Conservation (phyloP, 352 stramenopile species). For the Globisporangium parvum region DNA sequence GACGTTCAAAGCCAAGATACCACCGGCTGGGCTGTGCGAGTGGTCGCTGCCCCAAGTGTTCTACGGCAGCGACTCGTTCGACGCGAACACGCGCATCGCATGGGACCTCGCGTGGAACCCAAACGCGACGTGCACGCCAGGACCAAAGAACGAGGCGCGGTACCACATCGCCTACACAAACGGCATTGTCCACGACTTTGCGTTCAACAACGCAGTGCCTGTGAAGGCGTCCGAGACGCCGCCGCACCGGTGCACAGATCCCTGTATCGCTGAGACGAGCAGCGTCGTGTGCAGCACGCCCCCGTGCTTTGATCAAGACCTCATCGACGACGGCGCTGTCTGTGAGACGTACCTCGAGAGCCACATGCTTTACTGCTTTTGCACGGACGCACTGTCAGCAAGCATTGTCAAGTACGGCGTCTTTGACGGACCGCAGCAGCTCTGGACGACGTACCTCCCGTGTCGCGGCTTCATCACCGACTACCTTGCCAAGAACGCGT, state of each 20-base stretch:
- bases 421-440: conserved; percentile 36
- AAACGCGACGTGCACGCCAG: conserved; percentile 37
- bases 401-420: conserved; percentile 44
- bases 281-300: conserved; percentile 51
- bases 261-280: conserved; percentile 53
- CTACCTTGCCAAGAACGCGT: conserved; percentile 57
- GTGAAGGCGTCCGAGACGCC: neutral
- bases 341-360: conserved; percentile 62
- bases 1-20: conserved; percentile 65
- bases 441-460: conserved; percentile 50
- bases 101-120: conserved; percentile 56
- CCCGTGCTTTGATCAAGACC: conserved; percentile 51
- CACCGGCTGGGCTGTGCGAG: conserved; percentile 50
- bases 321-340: conserved; percentile 20
- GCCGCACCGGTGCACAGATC: conserved; percentile 36
- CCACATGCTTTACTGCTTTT: conserved; percentile 71
- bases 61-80: conserved; percentile 35
- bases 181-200: conserved; percentile 15
- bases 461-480: conserved; percentile 64
- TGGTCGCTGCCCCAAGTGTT: conserved; percentile 47
- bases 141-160: conserved; percentile 17
- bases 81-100: conserved; percentile 4
- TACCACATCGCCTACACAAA: conserved; percentile 70
- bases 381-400: conserved; percentile 38
- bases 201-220: neutral